Evolutionary conservation across 148 eudicot species (phyloP), one percentile per base, ranked within the genome.

Genomic region (Heliosperma pusillum): DNA sequence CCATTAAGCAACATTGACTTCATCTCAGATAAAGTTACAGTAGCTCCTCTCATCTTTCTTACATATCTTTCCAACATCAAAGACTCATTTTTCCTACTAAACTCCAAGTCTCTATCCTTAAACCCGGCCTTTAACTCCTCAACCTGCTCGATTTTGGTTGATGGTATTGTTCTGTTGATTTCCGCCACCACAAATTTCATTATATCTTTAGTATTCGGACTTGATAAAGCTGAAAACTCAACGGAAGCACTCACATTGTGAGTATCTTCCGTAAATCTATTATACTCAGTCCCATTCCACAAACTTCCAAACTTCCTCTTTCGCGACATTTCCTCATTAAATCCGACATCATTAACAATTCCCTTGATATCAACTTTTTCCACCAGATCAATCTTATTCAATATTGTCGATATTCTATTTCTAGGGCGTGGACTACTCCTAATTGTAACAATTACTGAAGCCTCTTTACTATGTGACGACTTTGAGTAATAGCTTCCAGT

Each of bases 11-110:
- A 74, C 78, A 85, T 79, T 12, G 82, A 77, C 66, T 82, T 80
- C 91, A 91, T 91, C 25, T 86, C 78, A 66, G 89, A 70, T n/a
- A 89, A 74, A 63, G 81, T 78, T 65, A 80, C 25, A 44, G 87
- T 82, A 44, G 66, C 66, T 36, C 85, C 76, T 66, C 86, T 78
- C 80, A 74, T 77, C 65, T 66, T 85, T 65, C 76, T 70, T 15
- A 80, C 80, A 81, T 81, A 72, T 44, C 76, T 63, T 30, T 50
- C 77, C 63, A 79, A 70, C 44, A 59, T 53, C 27, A 67, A 55
- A 0, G 86, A 80, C 2, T 73, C 80, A 79, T 82, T 65, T 47
- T 52, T 74, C 65, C 45, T 30, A 73, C 63, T 72, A 47, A 53
- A 55, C 71, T 69, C 73, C 20, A 24, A n/a, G 21, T 52, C 29